These are phyloP conservation scores for Nicotiana attenuata DNA, from an alignment of 257 asterid genomes.

Conservation along the genomic window DNA sequence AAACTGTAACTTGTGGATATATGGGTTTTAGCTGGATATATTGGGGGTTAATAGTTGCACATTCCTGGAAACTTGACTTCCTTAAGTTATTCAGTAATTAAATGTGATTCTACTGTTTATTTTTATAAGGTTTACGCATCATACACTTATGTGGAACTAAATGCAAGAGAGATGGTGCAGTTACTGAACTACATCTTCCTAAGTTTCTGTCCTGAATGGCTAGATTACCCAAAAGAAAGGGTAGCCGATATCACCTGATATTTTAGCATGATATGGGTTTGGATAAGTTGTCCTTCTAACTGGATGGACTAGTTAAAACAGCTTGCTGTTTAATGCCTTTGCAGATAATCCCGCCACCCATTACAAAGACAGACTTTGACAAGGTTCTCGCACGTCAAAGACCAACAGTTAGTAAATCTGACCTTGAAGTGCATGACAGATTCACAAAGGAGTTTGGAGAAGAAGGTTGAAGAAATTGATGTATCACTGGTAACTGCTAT, in stretches of 20 bases:
- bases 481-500: constrained; percentile 37
- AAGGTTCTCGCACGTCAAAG: constrained; percentile 86
- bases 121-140: background rate
- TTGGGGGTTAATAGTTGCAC: background rate
- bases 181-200: background rate
- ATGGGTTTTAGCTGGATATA: background rate
- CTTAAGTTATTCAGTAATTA: background rate
- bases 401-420: constrained; percentile 94
- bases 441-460: constrained; percentile 93
- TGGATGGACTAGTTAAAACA: background rate
- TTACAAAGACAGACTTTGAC: constrained; percentile 75
- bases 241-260: background rate
- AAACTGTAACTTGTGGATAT: background rate
- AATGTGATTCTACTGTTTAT: background rate
- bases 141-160: background rate
- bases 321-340: background rate
- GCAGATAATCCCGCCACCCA: constrained; percentile 93
- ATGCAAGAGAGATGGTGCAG: background rate
- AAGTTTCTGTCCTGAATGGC: background rate
- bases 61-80: constrained; percentile 1
- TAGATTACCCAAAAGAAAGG: background rate
- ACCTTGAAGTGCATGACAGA: constrained; percentile 89
- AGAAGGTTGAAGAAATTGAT: constrained; percentile 67
- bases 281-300: background rate
- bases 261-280: background rate